Conservation (phyloP, 768 basidiomycete species). For the Brasilioporus rufonigricans region DNA sequence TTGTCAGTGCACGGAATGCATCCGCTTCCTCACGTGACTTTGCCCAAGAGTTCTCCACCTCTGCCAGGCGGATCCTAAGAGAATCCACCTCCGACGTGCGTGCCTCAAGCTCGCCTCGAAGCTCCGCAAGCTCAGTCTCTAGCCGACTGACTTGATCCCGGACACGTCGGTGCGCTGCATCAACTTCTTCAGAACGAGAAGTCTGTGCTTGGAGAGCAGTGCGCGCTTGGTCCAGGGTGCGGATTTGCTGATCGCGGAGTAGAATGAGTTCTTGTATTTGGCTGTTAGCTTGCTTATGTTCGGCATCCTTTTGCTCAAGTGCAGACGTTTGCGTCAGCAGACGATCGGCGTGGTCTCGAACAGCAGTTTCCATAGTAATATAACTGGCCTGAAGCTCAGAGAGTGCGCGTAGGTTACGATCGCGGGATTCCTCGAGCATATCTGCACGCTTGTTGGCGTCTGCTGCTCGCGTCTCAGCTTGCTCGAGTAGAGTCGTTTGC, state of each 20-base stretch:
- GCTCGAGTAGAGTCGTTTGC: slow-evolving; percentile 74
- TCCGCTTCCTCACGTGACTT: slow-evolving; percentile 94
- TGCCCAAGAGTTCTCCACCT: slow-evolving; percentile 88
- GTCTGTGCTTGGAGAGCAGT: slow-evolving; percentile 74
- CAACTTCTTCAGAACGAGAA: slow-evolving; percentile 74
- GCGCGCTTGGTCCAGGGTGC: slow-evolving; percentile 83
- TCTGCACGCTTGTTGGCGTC: slow-evolving; percentile 80
- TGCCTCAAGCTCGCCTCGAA: slow-evolving; percentile 79
- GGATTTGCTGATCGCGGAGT: slow-evolving; percentile 81
- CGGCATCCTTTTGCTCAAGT: slow-evolving; percentile 77
- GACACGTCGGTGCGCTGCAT: slow-evolving; percentile 67
- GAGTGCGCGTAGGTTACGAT: slow-evolving; percentile 60
- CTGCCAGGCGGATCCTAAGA: slow-evolving; percentile 60
- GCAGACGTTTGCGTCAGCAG: slow-evolving; percentile 71
- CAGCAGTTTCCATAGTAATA: slow-evolving; percentile 53
- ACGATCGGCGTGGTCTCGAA: slow-evolving; percentile 76
- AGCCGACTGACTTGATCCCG: slow-evolving; percentile 66
- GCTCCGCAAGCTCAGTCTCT: slow-evolving; percentile 74
- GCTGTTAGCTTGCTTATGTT: slow-evolving; percentile 57
- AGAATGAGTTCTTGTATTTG: slow-evolving; percentile 71
- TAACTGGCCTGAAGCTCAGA: slow-evolving; percentile 68
- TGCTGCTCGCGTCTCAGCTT: slow-evolving; percentile 73
- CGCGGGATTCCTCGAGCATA: slow-evolving; percentile 65
- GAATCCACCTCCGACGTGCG: slow-evolving; percentile 72
- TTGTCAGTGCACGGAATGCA: slow-evolving; percentile 82